Conservation (phyloP, 352 stramenopile genomes). For the Phytophthora sojae region DNA sequence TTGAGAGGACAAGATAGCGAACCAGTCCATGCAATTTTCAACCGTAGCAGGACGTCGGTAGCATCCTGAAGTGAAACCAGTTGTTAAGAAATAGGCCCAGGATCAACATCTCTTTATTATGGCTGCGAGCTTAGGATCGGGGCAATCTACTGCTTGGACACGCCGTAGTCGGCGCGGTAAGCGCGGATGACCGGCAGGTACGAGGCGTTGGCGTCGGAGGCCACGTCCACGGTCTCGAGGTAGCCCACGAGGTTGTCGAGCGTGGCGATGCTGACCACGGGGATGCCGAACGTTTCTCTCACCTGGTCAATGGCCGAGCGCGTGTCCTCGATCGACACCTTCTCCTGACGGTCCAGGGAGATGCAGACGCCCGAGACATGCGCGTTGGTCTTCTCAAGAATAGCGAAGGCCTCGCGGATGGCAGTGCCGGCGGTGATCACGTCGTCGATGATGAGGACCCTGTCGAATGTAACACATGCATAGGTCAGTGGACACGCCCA, state of each 20-base stretch:
- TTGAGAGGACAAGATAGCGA: no score
- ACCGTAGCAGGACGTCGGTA: no score
- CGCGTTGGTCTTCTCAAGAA: constrained; percentile 92
- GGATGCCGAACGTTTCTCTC: constrained; percentile 89
- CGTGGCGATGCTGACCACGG: constrained; percentile 95
- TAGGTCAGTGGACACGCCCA: neutral
- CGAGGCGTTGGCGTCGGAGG: constrained; percentile 60
- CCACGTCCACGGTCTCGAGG: constrained; percentile 65
- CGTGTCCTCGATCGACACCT: constrained; percentile 92
- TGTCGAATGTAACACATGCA: constrained; percentile 31
- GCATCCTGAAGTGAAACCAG: no score
- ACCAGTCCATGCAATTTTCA: no score
- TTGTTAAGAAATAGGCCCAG: no score
- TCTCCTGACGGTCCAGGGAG: constrained; percentile 98
- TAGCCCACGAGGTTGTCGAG: constrained; percentile 94
- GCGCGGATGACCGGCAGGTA: constrained; percentile 76
- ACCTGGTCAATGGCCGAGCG: constrained; percentile 96
- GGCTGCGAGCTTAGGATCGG: constrained; percentile 8
- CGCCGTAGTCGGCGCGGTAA: constrained; percentile 82
- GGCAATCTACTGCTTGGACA: constrained; percentile 45
- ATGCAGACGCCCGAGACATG: constrained; percentile 97
- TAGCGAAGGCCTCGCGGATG: constrained; percentile 94
- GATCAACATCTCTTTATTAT: constrained; percentile 9
- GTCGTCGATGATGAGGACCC: constrained; percentile 99
- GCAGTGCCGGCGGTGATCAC: constrained; percentile 99